Evolutionary conservation across 2,329 filamentous ascomycete species (phyloP), one percentile per base, ranked within the genome.

Genomic region (Nemania serpens): DNA sequence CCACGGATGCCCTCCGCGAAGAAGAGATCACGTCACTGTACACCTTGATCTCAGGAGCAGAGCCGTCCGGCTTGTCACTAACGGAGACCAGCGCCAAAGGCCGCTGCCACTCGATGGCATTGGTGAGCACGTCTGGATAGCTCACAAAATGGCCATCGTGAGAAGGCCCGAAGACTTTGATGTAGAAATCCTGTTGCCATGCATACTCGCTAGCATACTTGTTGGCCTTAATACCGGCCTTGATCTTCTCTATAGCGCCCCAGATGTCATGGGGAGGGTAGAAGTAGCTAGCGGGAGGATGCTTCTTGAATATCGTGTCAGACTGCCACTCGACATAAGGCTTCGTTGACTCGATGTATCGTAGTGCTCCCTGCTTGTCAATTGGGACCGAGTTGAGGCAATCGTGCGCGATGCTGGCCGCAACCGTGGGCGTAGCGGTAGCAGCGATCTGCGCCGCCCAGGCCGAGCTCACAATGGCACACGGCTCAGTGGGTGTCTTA

Each of bases 251-350:
- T 15, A 79, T 69, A 17, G 68, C 73, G 5, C 62, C 74, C 59
- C 72, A 77, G 42, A 79, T 69, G 64, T 79, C 76, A 46, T 76
- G 74, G 25, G 71, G 69, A 34, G 75, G 75, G 59, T 74, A 77
- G 62, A 70, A 75, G 66, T 78, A 79, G 52, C 71, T 70, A 7
- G 64, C 57, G 1, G 76, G 76, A 12, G 76, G 76, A 52, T 76
- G 66, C 58, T 75, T 76, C 69, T 76, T 75, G 68, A 75, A 78
- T 5, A 68, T 69, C 2, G 72, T 63, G 63, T 78, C 76, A 46
- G 70, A 73, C 64, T 78, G 76, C 75, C 75, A 79, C 59, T 78
- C 75, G 34, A 78, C 55, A 64, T 79, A 79, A 1, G 78, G 77
- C 62, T 70, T 69, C 17, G 78, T 68, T 45, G 75, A 71, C 51